Evolutionary conservation across 441 rosid genomes (phyloP).

Genomic region (Bocquillonia castaneifolia): DNA sequence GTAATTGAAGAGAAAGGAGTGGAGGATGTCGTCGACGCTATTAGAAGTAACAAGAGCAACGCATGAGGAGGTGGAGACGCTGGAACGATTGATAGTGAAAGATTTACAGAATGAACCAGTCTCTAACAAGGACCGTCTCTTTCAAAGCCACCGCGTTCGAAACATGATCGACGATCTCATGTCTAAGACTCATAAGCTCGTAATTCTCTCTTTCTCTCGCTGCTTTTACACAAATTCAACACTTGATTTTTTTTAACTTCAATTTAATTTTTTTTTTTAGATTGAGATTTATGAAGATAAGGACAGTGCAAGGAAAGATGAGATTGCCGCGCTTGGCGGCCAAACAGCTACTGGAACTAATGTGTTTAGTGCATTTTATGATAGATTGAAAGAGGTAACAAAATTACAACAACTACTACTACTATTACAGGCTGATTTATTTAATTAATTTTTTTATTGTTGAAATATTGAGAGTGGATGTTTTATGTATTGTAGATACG

Average conservation of each 20-base stretch:
- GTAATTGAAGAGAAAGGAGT: background rate
- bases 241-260: background rate
- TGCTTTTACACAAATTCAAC: too few species aligned
- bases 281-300: slow-evolving; percentile 81
- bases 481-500: slow-evolving; percentile 51
- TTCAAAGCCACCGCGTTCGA: slow-evolving; percentile 89
- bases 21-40: slow-evolving; percentile 82
- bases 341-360: slow-evolving; percentile 69
- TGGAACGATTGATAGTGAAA: slow-evolving; percentile 80
- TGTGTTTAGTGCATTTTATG: slow-evolving; percentile 81
- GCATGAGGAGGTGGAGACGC: slow-evolving; percentile 85
- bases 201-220: slow-evolving; percentile 22
- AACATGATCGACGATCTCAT: slow-evolving; percentile 66
- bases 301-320: slow-evolving; percentile 85
- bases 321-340: slow-evolving; percentile 93
- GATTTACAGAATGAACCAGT: slow-evolving; percentile 85
- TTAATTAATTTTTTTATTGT: too few species aligned
- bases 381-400: slow-evolving; percentile 92
- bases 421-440: background rate
- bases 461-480: background rate
- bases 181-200: slow-evolving; percentile 62
- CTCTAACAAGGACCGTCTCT: slow-evolving; percentile 60
- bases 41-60: slow-evolving; percentile 81
- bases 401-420: too few species aligned
- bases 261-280: slow-evolving; percentile 26